phyloP scores from a whole-genome alignment of 345 rosid species.

The Noccaea bulbosa region DNA sequence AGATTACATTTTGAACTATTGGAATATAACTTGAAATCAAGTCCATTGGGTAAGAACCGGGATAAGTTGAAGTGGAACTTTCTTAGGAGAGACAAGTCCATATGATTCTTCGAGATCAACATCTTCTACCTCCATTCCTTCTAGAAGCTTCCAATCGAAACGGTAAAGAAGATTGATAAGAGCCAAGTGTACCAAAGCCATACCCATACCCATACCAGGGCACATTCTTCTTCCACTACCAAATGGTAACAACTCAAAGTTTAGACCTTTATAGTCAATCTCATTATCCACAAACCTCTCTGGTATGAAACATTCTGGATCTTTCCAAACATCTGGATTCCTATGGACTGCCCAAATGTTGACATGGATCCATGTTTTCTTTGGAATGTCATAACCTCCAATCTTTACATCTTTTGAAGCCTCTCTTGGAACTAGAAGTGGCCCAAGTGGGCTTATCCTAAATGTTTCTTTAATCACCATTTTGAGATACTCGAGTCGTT shows the following conservation, averaged over 20 bases:
- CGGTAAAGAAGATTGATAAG: constrained; percentile 53
- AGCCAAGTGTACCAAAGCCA: constrained; percentile 48
- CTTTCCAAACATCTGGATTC: constrained; percentile 37
- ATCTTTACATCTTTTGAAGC: constrained; percentile 22
- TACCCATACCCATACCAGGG: constrained; percentile 54
- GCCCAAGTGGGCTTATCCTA: constrained; percentile 19
- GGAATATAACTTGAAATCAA: background rate
- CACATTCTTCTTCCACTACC: constrained; percentile 67
- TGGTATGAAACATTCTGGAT: constrained; percentile 31
- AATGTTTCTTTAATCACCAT: constrained; percentile 32
- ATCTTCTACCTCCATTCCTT: constrained; percentile 48
- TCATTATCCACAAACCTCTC: constrained; percentile 34
- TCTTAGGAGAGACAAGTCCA: constrained; percentile 56
- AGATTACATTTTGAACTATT: background rate
- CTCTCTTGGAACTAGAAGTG: constrained; percentile 37
- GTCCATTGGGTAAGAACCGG: constrained; percentile 35
- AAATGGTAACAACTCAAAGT: constrained; percentile 60
- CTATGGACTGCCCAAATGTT: constrained; percentile 46
- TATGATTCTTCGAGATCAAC: constrained; percentile 55
- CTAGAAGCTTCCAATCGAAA: constrained; percentile 59
- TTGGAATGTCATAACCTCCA: constrained; percentile 22
- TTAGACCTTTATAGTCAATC: constrained; percentile 54
- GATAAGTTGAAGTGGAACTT: constrained; percentile 52
- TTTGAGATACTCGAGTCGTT: constrained; percentile 27
- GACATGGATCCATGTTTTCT: constrained; percentile 41